Evolutionary conservation across 345 rosid genomes (phyloP), one percentile per base, ranked within the genome.

Genomic region (Citrus mangshanensis): DNA sequence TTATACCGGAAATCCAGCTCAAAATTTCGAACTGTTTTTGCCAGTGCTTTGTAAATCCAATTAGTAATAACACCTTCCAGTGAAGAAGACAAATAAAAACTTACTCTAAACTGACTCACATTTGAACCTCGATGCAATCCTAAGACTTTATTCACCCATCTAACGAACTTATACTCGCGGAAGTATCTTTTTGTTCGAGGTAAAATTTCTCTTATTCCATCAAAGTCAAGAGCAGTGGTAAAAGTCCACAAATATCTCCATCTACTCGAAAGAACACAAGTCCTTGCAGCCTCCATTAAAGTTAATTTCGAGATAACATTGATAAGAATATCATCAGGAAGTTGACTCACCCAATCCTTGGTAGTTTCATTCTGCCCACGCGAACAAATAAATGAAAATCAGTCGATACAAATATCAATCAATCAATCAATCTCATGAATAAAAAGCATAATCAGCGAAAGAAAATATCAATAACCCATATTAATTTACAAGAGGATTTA

Each of bases 191-290:
- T 46, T 46, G 51, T 46, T 46, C 51, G 51, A 3, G 51, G 51
- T 3, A 46, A 46, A 46, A 13, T 46, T 0, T 46, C 51, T 46
- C 5, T 46, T 46, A 46, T 46, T 46, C 51, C 51, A 67, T 66
- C 72, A n/a, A 66, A 66, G 8, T 51, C 60, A 2, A 76, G 32
- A 24, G 18, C 14, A 2, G 30, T 2, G 10, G 54, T 46, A n/a
- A n/a, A 76, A 35, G 49, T 49, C 79, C 79, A 66, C 65, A 76
- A n/a, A 24, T 24, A 76, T 54, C 22, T 76, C 72, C 79, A 76
- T 76, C 64, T 66, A 8, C 14, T 30, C 10, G 72, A 66, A 54
- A 66, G 63, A 14, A 54, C 38, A 34, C 79, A 66, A 51, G 64
- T 76, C 59, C 62, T 49, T 21, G 21, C 79, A 21, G 72, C 79